Base-by-base conservation (phyloP, 257 asterid species). In the Forsythia suspensa region DNA sequence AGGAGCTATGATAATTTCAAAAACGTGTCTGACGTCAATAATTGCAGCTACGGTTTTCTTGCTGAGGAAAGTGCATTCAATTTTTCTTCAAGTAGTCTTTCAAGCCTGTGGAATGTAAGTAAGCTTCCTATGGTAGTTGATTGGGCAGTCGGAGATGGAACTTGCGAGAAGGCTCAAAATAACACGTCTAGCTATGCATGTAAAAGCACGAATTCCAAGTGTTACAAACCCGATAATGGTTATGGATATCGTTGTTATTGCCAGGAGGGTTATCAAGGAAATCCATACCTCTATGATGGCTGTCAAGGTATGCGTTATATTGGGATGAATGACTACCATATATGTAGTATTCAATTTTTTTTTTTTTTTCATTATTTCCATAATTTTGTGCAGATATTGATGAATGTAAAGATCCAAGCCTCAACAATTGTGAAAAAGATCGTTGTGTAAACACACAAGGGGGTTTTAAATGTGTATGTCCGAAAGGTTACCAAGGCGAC, bases 181-280 rank as follows among this genome's bases (percentile, higher is more conserved):
- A 79, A 85, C 29, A 5, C 16, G 0, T 65, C 78, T 1, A 71
- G n/a, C n/a, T 89, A 86, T 71, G 90, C 75, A 2, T 87, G 90
- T 55, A 72, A 51, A 15, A 73, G 84, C 20, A 1, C 1, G 2
- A 40, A 82, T 43, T 79, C 87, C 0, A 7, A 0, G 36, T 88
- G 92, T 16, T 55, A 18, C 3, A 8, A 55, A 55, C 29, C 41
- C n/a, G 73, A 80, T 3, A 0, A 1, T 16, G 77, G 83, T 3
- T 15, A 13, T 5, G 91, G 91, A 0, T 87, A 89, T 61, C 79
- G 87, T 0, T 89, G 91, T 80, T 21, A n/a, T 10, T 89, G 91
- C 74, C 2, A 1, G 1, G 43, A 36, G 0, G 91, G 94, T 8
- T 89, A 71, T 65, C 42, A 70, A 20, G 91, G 91, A 52, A 87